These are phyloP conservation scores for Raffaelea arxii DNA, from an alignment of 2,329 filamentous ascomycete species.

Conservation along the genomic window DNA sequence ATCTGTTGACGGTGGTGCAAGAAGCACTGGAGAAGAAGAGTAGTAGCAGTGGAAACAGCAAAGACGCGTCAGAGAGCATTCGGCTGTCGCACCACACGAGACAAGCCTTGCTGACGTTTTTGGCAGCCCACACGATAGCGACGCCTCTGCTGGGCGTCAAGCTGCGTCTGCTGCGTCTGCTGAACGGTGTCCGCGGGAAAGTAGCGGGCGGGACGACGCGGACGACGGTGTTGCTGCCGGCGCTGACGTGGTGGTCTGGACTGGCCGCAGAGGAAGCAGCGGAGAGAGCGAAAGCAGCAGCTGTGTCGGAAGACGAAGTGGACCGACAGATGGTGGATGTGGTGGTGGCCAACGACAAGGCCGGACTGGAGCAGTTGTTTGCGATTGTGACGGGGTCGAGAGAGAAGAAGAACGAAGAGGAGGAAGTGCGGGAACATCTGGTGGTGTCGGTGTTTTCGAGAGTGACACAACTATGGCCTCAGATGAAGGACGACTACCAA, in stretches of 20 bases:
- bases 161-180: slow-evolving; percentile 56
- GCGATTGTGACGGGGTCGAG: slow-evolving; percentile 32
- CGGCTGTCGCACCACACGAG: slow-evolving; percentile 51
- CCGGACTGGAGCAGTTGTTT: slow-evolving; percentile 43
- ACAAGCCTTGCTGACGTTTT: slow-evolving; percentile 56
- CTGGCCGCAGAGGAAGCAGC: slow-evolving; percentile 41
- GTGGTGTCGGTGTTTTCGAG: slow-evolving; percentile 57
- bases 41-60: slow-evolving; percentile 10
- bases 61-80: slow-evolving; percentile 9
- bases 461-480: slow-evolving; percentile 62
- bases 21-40: slow-evolving; percentile 45
- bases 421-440: slow-evolving; percentile 42
- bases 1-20: slow-evolving; percentile 56
- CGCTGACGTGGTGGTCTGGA: slow-evolving; percentile 59
- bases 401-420: no score
- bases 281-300: slow-evolving; percentile 33
- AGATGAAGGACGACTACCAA: slow-evolving; percentile 55
- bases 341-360: slow-evolving; percentile 42
- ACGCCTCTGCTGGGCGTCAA: slow-evolving; percentile 65
- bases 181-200: slow-evolving; percentile 65
- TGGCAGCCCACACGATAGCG: slow-evolving; percentile 61
- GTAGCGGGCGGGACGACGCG: slow-evolving; percentile 60
- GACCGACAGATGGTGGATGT: slow-evolving; percentile 36
- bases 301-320: slow-evolving; percentile 19
- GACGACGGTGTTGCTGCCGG: slow-evolving; percentile 65